Base-by-base conservation (phyloP, 805 yeast species). In the Candida silvatica region DNA sequence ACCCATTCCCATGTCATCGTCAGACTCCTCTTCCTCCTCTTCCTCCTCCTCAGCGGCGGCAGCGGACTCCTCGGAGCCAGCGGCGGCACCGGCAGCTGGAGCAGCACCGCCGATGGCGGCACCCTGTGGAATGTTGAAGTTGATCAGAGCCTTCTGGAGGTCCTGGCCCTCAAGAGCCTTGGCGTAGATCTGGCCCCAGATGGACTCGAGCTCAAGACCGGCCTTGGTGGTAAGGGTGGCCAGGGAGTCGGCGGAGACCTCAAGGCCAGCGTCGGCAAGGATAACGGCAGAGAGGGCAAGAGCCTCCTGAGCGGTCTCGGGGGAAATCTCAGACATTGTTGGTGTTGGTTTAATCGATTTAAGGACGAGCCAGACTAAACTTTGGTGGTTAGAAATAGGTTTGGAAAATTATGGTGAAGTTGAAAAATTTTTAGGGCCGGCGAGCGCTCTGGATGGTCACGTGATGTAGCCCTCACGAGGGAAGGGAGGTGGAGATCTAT, bases 231-330 rank as follows among this genome's bases (percentile, higher is more conserved):
- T 69, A 65, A 82, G 66, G 58, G 84, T 69, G 59, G 71, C 59
- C 61, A 82, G 74, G 74, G 81, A 81, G 62, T 79, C 88, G 54
- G 87, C 51, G 44, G 95, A 75, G 77, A 90, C 79, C 67, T 88
- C 96, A 59, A 87, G 71, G 54, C 87, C 96, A 59, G 97, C 83
- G 62, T 90, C 98, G 52, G 97, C 94, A 69, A 90, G 79, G 74
- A 90, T 88, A 67, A 90, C 76, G 62, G 97, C 94, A 66, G 98
- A 97, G 83, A 86, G 87, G 51, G 96, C 82, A 62, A 86, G 81
- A 62, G 94, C 83, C 62, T 94, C 74, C 80, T 86, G 31, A 27
- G 24, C 36, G 58, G 74, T 60, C 12, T 22, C 24, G 12, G 24
- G 64, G 94, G 81, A 92, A 84, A 83, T 62, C 56, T 63, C 41